phyloP scores from a whole-genome alignment of 306 rosid species.

The Citrullus amarus region DNA sequence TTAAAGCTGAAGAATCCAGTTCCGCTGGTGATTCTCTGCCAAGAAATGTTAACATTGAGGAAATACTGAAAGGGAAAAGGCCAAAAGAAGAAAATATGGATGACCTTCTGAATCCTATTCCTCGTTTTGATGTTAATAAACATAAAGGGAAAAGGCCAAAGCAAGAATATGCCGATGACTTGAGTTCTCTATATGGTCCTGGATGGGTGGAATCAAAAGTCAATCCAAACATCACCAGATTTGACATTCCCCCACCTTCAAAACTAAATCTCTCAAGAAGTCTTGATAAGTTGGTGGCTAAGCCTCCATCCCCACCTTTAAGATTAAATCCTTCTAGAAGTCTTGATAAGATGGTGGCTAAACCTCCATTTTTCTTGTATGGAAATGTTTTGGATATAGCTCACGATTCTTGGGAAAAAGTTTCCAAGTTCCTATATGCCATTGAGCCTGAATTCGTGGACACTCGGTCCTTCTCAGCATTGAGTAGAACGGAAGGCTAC shows the following conservation, averaged over 20 bases:
- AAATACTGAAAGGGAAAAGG: slow-evolving; percentile 30
- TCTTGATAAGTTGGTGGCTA: slow-evolving; percentile 28
- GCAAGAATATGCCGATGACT: slow-evolving; percentile 38
- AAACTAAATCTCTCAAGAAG: slow-evolving; percentile 30
- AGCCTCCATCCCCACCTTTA: slow-evolving; percentile 42
- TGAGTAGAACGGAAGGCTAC: slow-evolving; percentile 73
- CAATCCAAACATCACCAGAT: slow-evolving; percentile 19
- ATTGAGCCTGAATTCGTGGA: slow-evolving; percentile 69
- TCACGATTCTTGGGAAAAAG: slow-evolving; percentile 56
- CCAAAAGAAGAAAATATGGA: slow-evolving; percentile 45
- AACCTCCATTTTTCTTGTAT: slow-evolving; percentile 71
- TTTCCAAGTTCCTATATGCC: slow-evolving; percentile 60
- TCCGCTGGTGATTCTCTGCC: slow-evolving; percentile 23
- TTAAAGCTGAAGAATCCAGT: slow-evolving; percentile 36
- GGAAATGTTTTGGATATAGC: slow-evolving; percentile 45
- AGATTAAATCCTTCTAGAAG: slow-evolving; percentile 29
- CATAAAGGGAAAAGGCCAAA: slow-evolving; percentile 50
- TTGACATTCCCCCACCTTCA: slow-evolving; percentile 21
- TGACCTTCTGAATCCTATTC: slow-evolving; percentile 18
- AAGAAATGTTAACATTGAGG: slow-evolving; percentile 13
- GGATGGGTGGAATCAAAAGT: slow-evolving; percentile 47
- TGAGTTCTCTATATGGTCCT: slow-evolving; percentile 21
- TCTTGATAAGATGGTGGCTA: slow-evolving; percentile 30
- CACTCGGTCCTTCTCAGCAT: slow-evolving; percentile 53
- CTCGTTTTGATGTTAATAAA: slow-evolving; percentile 21